Evolutionary conservation across 2,329 filamentous ascomycete species (phyloP).

Genomic region (Sphaerulina musiva): DNA sequence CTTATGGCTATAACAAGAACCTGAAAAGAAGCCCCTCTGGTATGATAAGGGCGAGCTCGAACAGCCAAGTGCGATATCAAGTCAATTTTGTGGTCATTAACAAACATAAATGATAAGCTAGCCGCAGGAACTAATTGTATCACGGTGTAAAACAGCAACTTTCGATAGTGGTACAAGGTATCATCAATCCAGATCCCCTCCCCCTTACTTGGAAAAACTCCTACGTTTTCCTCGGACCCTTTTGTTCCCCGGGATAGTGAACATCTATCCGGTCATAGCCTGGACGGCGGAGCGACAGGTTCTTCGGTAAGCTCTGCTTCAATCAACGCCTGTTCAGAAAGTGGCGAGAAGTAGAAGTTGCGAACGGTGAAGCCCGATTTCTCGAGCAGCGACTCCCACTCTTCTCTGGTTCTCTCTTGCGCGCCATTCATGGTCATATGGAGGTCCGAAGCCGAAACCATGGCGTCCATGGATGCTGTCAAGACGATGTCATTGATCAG

Average conservation of each 20-base stretch:
- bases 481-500: conserved; percentile 24
- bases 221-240: too few species aligned
- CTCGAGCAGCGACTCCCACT: conserved; percentile 7
- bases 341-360: conserved; percentile 6
- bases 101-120: too few species aligned
- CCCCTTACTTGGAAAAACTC: too few species aligned
- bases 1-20: not conserved
- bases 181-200: too few species aligned
- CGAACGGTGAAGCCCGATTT: not conserved
- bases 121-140: too few species aligned
- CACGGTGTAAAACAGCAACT: too few species aligned
- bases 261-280: not conserved
- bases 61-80: too few species aligned
- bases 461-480: not conserved
- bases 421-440: conserved; percentile 10
- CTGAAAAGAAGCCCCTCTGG: not conserved
- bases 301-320: conserved; percentile 6
- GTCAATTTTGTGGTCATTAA: too few species aligned
- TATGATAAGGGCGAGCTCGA: too few species aligned
- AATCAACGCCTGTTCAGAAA: conserved; percentile 10
- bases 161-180: too few species aligned
- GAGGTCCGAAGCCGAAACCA: conserved; percentile 7
- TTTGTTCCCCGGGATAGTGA: not conserved
- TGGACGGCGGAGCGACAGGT: not conserved
- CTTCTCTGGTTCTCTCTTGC: conserved; percentile 4